Percentiles rank a stretch among this genome's conserved stretches.
These are phyloP conservation scores for Stagonosporopsis vannaccii DNA, from an alignment of 2,329 filamentous ascomycete species.

Conservation along the genomic window DNA sequence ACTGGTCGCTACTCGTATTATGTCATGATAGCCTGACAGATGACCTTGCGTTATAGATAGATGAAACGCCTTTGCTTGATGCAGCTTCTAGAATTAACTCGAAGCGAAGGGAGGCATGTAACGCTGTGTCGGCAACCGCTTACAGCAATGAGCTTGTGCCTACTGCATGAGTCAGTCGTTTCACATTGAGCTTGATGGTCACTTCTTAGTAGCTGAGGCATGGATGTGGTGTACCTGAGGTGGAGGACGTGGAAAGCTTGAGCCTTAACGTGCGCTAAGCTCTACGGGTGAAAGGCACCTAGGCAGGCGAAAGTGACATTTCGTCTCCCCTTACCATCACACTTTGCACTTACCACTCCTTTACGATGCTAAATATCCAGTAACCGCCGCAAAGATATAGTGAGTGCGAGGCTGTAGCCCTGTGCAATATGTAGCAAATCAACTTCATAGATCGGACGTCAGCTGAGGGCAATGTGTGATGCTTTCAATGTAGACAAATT, in stretches of 20 bases:
- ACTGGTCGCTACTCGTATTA: too few species aligned
- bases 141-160: background rate
- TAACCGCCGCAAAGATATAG: too few species aligned
- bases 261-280: background rate
- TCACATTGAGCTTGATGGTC: background rate
- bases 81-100: too few species aligned
- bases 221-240: background rate
- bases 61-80: too few species aligned
- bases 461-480: background rate
- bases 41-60: background rate
- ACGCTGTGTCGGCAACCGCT: background rate
- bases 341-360: too few species aligned
- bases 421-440: background rate
- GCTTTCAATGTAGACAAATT: background rate
- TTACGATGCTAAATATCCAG: too few species aligned
- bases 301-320: too few species aligned
- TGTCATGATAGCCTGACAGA: background rate
- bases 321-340: background rate
- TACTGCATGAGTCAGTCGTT: background rate
- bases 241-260: background rate
- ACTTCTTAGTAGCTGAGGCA: too few species aligned
- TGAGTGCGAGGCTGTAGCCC: too few species aligned
- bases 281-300: background rate
- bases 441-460: background rate
- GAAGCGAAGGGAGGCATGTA: too few species aligned